Conservation (phyloP, 2,329 filamentous ascomycete genomes). For the Penicillium sclerotigenum region DNA sequence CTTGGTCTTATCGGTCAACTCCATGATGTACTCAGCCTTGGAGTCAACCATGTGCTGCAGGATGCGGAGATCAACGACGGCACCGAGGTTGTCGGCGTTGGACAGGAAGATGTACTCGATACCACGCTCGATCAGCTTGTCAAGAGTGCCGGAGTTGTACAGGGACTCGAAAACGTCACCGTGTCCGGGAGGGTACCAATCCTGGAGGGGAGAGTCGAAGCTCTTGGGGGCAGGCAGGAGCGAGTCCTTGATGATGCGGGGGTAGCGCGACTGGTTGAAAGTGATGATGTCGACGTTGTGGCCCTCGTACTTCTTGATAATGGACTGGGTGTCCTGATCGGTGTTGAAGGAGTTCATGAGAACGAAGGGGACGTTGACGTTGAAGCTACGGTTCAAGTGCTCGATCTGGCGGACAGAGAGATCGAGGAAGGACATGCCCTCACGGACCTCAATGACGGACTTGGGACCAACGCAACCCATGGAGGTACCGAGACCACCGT, state of each 20-base stretch:
- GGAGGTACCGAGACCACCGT: constrained; percentile 97
- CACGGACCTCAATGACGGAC: constrained; percentile 98
- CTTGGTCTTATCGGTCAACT: constrained; percentile 99
- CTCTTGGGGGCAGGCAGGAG: constrained; percentile 91
- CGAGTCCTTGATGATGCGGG: constrained; percentile 96
- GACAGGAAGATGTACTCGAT: constrained; percentile 98
- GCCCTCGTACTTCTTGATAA: constrained; percentile 99
- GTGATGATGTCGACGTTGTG: constrained; percentile 99
- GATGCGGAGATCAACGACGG: constrained; percentile 95
- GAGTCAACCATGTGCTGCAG: constrained; percentile 99
- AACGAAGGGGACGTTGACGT: constrained; percentile 94
- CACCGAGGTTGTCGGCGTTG: constrained; percentile 97
- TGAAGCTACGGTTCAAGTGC: constrained; percentile 97
- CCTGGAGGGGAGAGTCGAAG: constrained; percentile 79
- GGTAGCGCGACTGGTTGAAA: constrained; percentile 99
- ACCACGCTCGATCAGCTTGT: constrained; percentile 90
- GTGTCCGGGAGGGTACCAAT: constrained; percentile 99
- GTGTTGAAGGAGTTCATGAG: constrained; percentile 99
- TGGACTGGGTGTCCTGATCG: constrained; percentile 93
- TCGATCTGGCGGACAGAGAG: constrained; percentile 98
- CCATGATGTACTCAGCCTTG: constrained; percentile 98
- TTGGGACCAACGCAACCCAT: constrained; percentile 99
- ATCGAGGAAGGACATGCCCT: constrained; percentile 99
- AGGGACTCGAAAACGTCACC: constrained; percentile 99
- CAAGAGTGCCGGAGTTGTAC: constrained; percentile 97